A percentile compares a stretch with the other conserved stretches of the same genome.
Conservation (phyloP, 345 rosid species). For the Ailanthus altissimus region DNA sequence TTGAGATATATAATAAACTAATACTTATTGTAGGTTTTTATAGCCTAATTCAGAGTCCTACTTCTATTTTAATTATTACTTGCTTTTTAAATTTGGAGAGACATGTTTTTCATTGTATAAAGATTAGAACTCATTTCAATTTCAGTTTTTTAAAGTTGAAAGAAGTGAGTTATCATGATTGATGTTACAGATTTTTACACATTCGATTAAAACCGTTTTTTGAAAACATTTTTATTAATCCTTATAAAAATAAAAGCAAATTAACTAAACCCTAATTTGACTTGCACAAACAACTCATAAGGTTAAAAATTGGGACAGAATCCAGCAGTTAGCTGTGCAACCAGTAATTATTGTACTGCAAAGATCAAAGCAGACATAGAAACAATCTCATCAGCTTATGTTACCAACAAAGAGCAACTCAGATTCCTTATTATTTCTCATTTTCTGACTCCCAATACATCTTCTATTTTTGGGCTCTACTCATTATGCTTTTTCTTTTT, state of each 20-base stretch:
- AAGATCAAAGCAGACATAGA: constrained; percentile 12
- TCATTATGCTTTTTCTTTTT: neutral
- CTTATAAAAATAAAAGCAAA: neutral
- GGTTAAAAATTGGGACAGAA: constrained; percentile 15
- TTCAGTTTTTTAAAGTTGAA: too few relatives aligned
- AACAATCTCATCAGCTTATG: constrained; percentile 27
- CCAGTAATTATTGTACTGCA: constrained; percentile 7
- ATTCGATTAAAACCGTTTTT: too few relatives aligned
- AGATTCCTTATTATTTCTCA: constrained; percentile 11
- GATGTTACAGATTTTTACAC: too few relatives aligned
- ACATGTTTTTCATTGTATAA: too few relatives aligned
- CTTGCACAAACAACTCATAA: neutral
- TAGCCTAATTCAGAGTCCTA: too few relatives aligned
- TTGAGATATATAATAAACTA: too few relatives aligned
- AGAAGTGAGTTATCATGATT: too few relatives aligned
- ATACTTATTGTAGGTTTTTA: too few relatives aligned
- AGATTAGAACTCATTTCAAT: too few relatives aligned
- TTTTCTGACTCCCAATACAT: neutral
- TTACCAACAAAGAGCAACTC: constrained; percentile 30
- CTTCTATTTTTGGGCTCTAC: constrained; percentile 35
- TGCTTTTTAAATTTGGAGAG: too few relatives aligned
- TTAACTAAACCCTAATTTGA: neutral
- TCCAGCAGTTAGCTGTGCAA: constrained; percentile 25
- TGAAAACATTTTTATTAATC: too few relatives aligned
- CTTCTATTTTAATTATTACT: too few relatives aligned